Base-by-base conservation (phyloP, 257 asterid genomes). In the Nyctanthes arbortristis region DNA sequence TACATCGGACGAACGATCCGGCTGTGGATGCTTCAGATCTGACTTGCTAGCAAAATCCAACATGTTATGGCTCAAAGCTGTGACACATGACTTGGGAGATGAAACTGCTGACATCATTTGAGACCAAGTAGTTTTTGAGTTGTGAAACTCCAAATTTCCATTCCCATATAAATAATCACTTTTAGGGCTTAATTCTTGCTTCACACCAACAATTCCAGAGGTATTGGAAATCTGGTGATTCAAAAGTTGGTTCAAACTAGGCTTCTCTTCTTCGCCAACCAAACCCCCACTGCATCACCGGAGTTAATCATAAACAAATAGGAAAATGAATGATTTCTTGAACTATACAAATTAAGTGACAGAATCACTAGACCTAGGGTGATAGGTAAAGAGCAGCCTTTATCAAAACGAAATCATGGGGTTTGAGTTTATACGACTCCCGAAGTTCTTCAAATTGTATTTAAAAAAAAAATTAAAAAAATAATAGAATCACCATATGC, bases 1-100 rank as follows among this genome's bases (percentile, higher is more conserved):
- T 82, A 88, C 92, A 89, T 88, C 88, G 25, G 85, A 74, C 4
- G 89, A 84, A 32, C 70, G 89, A 79, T 81, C 87, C 61, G 83
- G 81, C 5, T 77, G 81, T 3, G 73, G 72, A 45, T 75, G 85
- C 72, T 75, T 84, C 13, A 68, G 67, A 32, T 77, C 76, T 10
- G 86, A 45, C 36, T 68, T 78, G 63, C 69, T 70, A 9, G 94
- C 74, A 35, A 88, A 83, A 80, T 81, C 89, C 7, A 85, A 66
- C 85, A 83, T 80, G 81, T 80, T 85, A 43, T 78, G 78, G 66
- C 85, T 79, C 58, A 78, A 31, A 69, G 83, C 59, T 14, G 84
- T 83, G 7, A 85, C 74, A 68, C 84, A 81, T 22, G 94, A 85
- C 3, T 73, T 85, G 4, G 95, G 86, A 72, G 94, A 84, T 25